Percentiles rank a stretch among this genome's conserved stretches.
These are phyloP conservation scores for Ensete glaucum DNA, from an alignment of 176 grass and related monocot genomes.

Conservation along the genomic window DNA sequence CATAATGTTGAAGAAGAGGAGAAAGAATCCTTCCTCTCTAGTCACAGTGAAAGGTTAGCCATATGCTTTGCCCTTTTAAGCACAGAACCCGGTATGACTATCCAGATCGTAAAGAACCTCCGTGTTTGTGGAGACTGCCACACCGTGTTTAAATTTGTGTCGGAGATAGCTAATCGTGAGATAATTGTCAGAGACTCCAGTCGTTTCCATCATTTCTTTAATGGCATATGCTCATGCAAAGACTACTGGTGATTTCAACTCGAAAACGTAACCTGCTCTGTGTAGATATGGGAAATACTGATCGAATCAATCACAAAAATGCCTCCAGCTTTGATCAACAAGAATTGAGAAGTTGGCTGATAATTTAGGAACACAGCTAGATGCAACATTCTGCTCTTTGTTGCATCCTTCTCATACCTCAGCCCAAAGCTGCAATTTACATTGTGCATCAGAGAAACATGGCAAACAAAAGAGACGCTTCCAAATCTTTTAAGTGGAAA, in stretches of 20 bases:
- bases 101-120: conserved; percentile 69
- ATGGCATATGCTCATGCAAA: conserved; percentile 25
- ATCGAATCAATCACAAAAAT: background rate
- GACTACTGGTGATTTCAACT: conserved; percentile 18
- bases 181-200: conserved; percentile 55
- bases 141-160: conserved; percentile 46
- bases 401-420: background rate
- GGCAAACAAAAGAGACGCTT: too few relatives aligned
- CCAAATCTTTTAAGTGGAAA: too few relatives aligned
- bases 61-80: conserved; percentile 26
- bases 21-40: conserved; percentile 23
- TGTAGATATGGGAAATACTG: background rate
- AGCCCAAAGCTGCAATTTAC: background rate
- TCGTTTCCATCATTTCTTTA: conserved; percentile 24
- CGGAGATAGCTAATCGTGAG: conserved; percentile 42
- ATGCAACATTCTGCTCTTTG: background rate
- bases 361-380: background rate
- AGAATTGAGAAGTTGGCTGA: background rate
- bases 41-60: conserved; percentile 22
- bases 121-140: conserved; percentile 61
- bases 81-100: conserved; percentile 39
- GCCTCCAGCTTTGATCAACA: background rate
- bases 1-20: conserved; percentile 52
- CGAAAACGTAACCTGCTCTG: background rate
- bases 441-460: background rate